Conservation (phyloP, 2,329 filamentous ascomycete species). For the Uncinocarpus reesii region DNA sequence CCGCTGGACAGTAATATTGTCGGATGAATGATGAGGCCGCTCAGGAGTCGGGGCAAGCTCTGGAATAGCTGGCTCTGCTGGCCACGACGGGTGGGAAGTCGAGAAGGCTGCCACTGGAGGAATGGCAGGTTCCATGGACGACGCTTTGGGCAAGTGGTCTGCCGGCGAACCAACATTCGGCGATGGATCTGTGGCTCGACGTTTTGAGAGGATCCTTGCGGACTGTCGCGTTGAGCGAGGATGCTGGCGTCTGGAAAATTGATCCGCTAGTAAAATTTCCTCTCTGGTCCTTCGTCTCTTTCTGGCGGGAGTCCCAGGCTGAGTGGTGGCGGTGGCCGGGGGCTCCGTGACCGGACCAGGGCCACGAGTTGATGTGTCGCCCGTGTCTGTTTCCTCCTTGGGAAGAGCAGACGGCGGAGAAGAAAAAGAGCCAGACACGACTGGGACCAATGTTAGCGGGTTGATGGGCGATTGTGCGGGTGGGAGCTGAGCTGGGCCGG, state of each 20-base stretch:
- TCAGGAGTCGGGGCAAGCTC: not conserved
- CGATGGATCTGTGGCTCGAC: constrained; percentile 9
- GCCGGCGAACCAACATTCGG: constrained; percentile 2
- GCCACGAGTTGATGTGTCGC: not conserved
- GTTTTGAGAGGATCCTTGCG: constrained; percentile 15
- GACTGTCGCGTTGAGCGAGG: constrained; percentile 16
- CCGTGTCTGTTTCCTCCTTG: not conserved
- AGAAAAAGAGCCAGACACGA: no score
- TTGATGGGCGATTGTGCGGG: not conserved
- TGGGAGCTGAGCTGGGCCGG: not conserved
- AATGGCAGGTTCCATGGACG: constrained; percentile 8
- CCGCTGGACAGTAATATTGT: not conserved
- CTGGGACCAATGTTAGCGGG: not conserved
- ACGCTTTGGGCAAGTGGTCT: constrained; percentile 3
- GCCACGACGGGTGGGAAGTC: not conserved
- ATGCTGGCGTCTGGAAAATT: not conserved
- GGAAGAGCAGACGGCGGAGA: not conserved
- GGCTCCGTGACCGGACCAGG: not conserved
- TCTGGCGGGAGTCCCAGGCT: constrained; percentile 2
- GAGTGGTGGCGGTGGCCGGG: not conserved
- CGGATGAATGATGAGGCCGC: not conserved
- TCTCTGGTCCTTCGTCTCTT: constrained; percentile 11
- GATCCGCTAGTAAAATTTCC: constrained; percentile 9
- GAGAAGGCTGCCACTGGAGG: constrained; percentile 1
- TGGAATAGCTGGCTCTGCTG: not conserved